A percentile compares a stretch with the other conserved stretches of the same genome.
These are phyloP conservation scores for Closterium sp. DNA, from an alignment of 139 green algal genomes.

Conservation along the genomic window DNA sequence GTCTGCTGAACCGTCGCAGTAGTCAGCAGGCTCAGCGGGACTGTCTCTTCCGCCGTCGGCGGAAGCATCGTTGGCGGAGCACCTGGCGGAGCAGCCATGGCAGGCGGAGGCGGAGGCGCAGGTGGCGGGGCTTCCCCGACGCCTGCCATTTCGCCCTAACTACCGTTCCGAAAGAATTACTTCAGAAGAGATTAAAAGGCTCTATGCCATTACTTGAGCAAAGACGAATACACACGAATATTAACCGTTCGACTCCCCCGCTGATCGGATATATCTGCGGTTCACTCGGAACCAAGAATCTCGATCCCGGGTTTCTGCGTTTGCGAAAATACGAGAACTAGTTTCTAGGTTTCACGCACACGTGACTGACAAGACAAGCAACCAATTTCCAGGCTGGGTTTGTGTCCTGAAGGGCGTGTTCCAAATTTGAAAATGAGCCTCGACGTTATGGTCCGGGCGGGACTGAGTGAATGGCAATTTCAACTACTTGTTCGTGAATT, in stretches of 20 bases:
- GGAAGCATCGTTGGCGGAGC: neutral
- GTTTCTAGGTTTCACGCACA: neutral
- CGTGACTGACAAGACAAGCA: too few relatives aligned
- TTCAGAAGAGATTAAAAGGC: neutral
- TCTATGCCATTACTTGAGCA: too few relatives aligned
- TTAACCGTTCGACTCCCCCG: neutral
- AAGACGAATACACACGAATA: neutral
- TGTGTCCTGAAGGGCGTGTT: too few relatives aligned
- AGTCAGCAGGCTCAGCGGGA: neutral
- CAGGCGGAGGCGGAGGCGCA: neutral
- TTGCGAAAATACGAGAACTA: too few relatives aligned
- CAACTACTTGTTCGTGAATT: too few relatives aligned
- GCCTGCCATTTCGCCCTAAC: neutral
- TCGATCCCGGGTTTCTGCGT: too few relatives aligned
- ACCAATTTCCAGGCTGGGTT: too few relatives aligned
- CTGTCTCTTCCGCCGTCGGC: neutral
- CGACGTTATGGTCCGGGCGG: too few relatives aligned
- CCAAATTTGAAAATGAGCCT: too few relatives aligned
- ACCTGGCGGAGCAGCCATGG: neutral
- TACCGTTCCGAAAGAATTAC: neutral
- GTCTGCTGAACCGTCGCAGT: neutral
- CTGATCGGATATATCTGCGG: neutral
- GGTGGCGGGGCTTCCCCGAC: neutral
- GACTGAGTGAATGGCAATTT: too few relatives aligned
- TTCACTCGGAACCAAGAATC: too few relatives aligned